These are phyloP conservation scores for Cladosporium austrohemisphaericum DNA, from an alignment of 2,329 filamentous ascomycete genomes.

Conservation along the genomic window DNA sequence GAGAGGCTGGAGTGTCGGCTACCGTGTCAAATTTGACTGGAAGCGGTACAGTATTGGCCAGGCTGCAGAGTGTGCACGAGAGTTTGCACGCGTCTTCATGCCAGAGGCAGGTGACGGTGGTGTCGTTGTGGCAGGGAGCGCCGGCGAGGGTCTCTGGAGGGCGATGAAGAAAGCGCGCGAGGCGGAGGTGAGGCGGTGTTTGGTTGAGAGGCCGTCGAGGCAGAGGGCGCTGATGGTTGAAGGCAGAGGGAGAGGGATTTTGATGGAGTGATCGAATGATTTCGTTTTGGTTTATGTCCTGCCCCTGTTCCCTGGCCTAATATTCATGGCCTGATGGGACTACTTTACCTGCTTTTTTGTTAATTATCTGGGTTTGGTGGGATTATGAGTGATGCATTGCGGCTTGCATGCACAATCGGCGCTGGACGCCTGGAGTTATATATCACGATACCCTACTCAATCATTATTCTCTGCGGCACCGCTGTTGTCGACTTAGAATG, in stretches of 20 bases:
- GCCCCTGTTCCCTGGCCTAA: too few relatives aligned
- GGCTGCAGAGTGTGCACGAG: neutral
- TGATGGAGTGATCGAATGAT: neutral
- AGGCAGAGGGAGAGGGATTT: neutral
- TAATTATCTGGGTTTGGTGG: too few relatives aligned
- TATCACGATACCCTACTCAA: conserved; percentile 8
- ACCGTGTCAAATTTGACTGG: conserved; percentile 11
- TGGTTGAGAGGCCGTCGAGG: conserved; percentile 13
- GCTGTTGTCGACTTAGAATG: too few relatives aligned
- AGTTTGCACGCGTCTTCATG: neutral
- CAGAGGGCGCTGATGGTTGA: conserved; percentile 4
- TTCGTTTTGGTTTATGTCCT: neutral
- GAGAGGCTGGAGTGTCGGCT: conserved; percentile 6
- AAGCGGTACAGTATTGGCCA: neutral
- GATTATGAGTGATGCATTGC: neutral
- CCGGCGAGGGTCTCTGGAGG: conserved; percentile 5
- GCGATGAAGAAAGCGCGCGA: conserved; percentile 10
- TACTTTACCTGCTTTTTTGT: too few relatives aligned
- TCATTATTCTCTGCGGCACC: neutral
- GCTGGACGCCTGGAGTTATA: neutral
- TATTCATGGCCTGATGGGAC: too few relatives aligned
- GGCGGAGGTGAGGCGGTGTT: conserved; percentile 13
- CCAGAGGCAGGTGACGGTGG: too few relatives aligned
- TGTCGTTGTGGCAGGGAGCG: neutral
- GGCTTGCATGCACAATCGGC: neutral